phyloP scores from a whole-genome alignment of 148 eudicot genomes.

The Nyssa sinensis region DNA sequence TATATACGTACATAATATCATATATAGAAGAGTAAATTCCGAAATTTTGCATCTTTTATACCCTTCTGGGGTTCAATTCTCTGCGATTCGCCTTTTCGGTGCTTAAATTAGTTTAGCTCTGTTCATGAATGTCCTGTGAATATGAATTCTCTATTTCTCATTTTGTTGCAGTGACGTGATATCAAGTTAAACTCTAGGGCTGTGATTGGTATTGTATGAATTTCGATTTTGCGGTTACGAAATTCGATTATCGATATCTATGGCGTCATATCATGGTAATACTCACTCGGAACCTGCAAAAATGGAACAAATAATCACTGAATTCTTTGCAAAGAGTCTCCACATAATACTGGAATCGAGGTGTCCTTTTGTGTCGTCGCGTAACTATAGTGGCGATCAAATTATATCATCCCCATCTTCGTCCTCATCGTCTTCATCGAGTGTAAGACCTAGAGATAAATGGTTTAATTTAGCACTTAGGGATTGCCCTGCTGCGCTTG shows the following conservation, averaged over 20 bases:
- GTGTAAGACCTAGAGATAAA: slow-evolving; percentile 74
- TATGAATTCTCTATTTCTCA: background rate
- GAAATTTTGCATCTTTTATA: background rate
- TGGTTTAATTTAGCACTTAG: slow-evolving; percentile 86
- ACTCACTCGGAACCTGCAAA: slow-evolving; percentile 70
- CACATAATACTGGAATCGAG: slow-evolving; percentile 86
- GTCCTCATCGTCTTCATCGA: slow-evolving; percentile 77
- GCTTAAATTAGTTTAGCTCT: background rate
- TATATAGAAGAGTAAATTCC: background rate
- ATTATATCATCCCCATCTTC: slow-evolving; percentile 72
- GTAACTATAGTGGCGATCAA: slow-evolving; percentile 82
- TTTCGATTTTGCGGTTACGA: background rate
- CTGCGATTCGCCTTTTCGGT: background rate
- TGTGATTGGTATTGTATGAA: background rate
- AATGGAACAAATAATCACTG: slow-evolving; percentile 86
- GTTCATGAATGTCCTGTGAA: background rate
- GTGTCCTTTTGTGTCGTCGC: slow-evolving; percentile 69
- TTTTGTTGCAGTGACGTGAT: slow-evolving; percentile 7
- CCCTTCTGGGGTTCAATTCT: background rate
- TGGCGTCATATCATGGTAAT: slow-evolving; percentile 67
- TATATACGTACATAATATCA: background rate
- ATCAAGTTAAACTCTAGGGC: background rate
- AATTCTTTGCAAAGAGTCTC: slow-evolving; percentile 75
- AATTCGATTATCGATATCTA: slow-evolving; percentile 18
- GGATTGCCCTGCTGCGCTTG: slow-evolving; percentile 85